Evolutionary conservation across 495 filamentous ascomycete species (phyloP), one percentile per base, ranked within the genome.

Genomic region (Polyplosphaeria fusca): DNA sequence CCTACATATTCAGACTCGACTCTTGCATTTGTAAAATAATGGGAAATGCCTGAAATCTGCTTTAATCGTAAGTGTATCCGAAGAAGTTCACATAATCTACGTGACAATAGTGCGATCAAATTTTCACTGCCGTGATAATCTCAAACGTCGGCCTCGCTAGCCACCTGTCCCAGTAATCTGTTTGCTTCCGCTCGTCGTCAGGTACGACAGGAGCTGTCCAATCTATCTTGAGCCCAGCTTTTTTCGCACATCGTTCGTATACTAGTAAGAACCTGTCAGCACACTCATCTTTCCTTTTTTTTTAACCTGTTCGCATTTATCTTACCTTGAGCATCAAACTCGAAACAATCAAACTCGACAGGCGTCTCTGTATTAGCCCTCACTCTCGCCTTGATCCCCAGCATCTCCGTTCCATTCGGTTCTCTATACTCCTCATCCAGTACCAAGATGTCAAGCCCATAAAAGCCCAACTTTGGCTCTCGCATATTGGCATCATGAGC

Each of bases 201-300:
- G 46, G 58, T 13, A 62, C 13, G 3, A 62, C 45, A 1, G 35
- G 39, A 11, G 45, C 46, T 38, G 28, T 39, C 58, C 52, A 62
- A 13, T 11, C 35, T 22, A 62, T n/a, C 45, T 18, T 47, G 46
- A 62, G 24, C 19, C 58, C 58, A 12, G 58, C 58, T 30, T 55
- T 2, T 27, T 26, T 23, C 16, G 58, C 52, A 52, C 52, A 56
- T 32, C 44, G 42, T 43, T 62, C 58, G 47, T 62, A 62, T 20
- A 56, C 46, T n/a, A n/a, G n/a, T n/a, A n/a, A n/a, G n/a, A n/a
- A n/a, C n/a, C 20, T 48, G n/a, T n/a, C n/a, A n/a, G n/a, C n/a
- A n/a, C n/a, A n/a, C n/a, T n/a, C n/a, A n/a, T n/a, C n/a, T n/a
- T n/a, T n/a, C n/a, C n/a, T n/a, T n/a, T n/a, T n/a, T n/a, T n/a